Base-by-base conservation (phyloP, 352 stramenopile genomes). In the Globisporangium solare region DNA sequence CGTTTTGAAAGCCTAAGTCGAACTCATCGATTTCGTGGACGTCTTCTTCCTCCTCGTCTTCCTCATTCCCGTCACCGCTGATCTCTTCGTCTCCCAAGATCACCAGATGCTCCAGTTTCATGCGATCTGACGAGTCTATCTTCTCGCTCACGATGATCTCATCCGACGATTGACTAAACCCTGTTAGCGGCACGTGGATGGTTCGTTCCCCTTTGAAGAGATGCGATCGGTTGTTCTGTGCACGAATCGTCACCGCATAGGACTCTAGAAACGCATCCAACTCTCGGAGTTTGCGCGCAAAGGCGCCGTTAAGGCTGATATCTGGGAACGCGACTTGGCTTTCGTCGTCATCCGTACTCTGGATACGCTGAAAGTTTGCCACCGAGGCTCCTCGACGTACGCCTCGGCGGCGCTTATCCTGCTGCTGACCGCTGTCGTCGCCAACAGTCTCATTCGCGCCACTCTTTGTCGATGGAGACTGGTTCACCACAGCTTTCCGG, bases 191-290 rank as follows among this genome's bases (percentile, higher is more conserved):
- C 0, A 70, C 41, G 10, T 73, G 31, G 22, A 73, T 76, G 8
- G 63, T 73, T 31, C 56, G 49, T 41, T 80, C 63, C 6, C 60
- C 61, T 0, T 60, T 58, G 24, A 77, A 77, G 15, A 73, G 35
- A 5, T 58, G 52, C 1, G 71, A 80, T 4, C 66, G 57, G 21
- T 75, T 47, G 37, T 66, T 58, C 2, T 73, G 54, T 15, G 54
- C 46, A 6, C 51, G 53, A 15, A 73, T 58, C 22, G 73, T 68
- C 1, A 53, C 47, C 13, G 67, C 51, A 52, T 73, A 75, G 11
- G 62, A 60, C n/a, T 60, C 58, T 1, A 80, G 56, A 47, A 80
- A 80, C 8, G 52, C 64, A 18, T 56, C 60, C 14, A 80, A 43
- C 40, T 73, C 50, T 17, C 37, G 18, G 24, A 64, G 14, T 35